Evolutionary conservation across 768 basidiomycete genomes (phyloP), one percentile per base, ranked within the genome.

Genomic region (Boletellus emodensis): DNA sequence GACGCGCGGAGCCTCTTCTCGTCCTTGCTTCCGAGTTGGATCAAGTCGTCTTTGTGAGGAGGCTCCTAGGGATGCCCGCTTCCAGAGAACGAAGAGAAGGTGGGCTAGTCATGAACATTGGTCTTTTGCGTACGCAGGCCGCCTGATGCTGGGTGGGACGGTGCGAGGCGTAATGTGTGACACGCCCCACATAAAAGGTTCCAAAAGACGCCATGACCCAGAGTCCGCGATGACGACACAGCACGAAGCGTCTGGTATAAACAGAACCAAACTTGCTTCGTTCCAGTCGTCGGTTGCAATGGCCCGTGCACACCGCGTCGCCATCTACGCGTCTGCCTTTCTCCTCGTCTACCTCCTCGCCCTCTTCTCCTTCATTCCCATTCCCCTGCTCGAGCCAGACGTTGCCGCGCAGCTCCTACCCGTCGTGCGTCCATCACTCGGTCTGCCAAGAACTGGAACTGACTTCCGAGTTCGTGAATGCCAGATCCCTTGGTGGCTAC

Each of bases 401-500:
- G 17, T 44, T 9, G 10, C 38, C 20, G 40, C 14, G 3, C 48
- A 52, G n/a, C 32, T 61, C 17, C 24, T 60, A 1, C 50, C 58
- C 15, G 52, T 61, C 36, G 61, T 62, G 32, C 45, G 60, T 53
- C 30, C 30, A 30, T 30, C 2, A 30, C 10, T 30, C 30, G 7
- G 30, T 30, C 30, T 11, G 10, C 30, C 4, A 11, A 30, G 7
- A 8, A 34, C 40, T 15, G 11, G 9, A 33, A 35, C 46, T 40
- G 1, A 48, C 46, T 6, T 8, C 12, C 37, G 17, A 6, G 4
- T 14, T 8, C 14, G 33, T 32, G 45, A 30, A 7, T 10, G 40
- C 17, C 49, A 90, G 89, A 66, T 90, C 28, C 88, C 89, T 3
- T 92, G 85, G 84, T 90, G 87, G 87, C 61, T 88, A 10, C 77